Evolutionary conservation across 2,329 filamentous ascomycete genomes (phyloP), one percentile per base, ranked within the genome.

Genomic region (Rachicladosporium sp.): DNA sequence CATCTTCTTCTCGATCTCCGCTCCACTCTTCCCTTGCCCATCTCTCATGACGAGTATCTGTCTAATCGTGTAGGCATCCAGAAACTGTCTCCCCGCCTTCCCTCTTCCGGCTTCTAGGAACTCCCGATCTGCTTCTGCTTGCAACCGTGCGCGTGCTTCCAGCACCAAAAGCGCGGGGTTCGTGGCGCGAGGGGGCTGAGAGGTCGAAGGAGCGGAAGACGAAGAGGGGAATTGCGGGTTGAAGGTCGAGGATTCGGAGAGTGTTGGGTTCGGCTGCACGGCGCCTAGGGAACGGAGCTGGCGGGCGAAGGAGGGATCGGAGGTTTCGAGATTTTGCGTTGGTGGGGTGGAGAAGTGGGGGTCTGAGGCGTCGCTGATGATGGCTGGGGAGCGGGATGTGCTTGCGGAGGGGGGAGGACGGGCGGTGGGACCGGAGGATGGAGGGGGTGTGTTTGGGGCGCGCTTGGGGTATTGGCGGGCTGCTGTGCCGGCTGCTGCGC

Each of bases 271-370:
- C 23, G 73, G 72, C 39, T 68, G 69, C 6, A 78, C 74, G 40
- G 73, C 68, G 41, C 74, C 76, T 42, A 79, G 63, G 34, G 61
- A 64, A 50, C 78, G 82, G 46, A 96, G 83, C 47, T 87, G 93
- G 56, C 76, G 80, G 69, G 88, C 82, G 74, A 70, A 89, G 53
- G 71, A 65, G 1, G 74, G 74, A 52, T 79, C 75, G 42, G 68
- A 69, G 41, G 67, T 73, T 52, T 80, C 76, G 51, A 75, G 65
- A 49, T 77, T 71, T 45, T 78, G 70, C 15, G 15, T 19, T 19
- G 15, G 15, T 19, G 15, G 15, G 15, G 15, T 19, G 15, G 15
- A 19, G 15, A 19, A 19, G 15, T 19, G 15, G 15, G 15, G 15
- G 15, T 19, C 15, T 19, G 15, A 19, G 36, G 69, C 71, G 54